Evolutionary conservation across 2,329 filamentous ascomycete species (phyloP).

Genomic region (Epichloe brachyelytri): DNA sequence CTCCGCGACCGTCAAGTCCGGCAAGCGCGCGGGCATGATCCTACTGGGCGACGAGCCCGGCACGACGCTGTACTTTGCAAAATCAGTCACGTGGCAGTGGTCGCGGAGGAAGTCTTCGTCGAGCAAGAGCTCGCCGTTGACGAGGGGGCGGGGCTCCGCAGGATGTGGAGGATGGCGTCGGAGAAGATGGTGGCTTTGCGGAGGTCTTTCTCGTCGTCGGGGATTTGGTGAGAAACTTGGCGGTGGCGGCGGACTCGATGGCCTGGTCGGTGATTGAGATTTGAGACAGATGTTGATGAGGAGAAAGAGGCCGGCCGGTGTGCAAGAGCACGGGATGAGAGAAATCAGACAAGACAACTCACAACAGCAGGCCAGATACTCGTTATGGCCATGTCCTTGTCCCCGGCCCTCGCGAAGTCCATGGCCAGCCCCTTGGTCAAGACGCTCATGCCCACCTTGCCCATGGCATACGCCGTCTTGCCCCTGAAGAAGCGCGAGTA

Average conservation of each 20-base stretch:
- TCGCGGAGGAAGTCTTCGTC: slow-evolving; percentile 71
- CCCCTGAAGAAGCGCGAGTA: slow-evolving; percentile 76
- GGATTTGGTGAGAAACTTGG: slow-evolving; percentile 31
- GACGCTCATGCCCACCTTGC: slow-evolving; percentile 72
- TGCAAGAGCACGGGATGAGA: neutral
- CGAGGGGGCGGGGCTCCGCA: slow-evolving; percentile 42
- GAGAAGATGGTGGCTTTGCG: slow-evolving; percentile 63
- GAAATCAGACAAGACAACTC: slow-evolving; percentile 16
- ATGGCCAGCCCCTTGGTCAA: slow-evolving; percentile 70
- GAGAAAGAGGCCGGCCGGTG: no score
- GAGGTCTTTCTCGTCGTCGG: slow-evolving; percentile 41
- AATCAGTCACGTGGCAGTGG: slow-evolving; percentile 53
- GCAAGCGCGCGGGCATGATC: slow-evolving; percentile 64
- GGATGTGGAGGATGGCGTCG: slow-evolving; percentile 63
- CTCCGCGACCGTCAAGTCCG: slow-evolving; percentile 59
- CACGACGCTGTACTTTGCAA: slow-evolving; percentile 59
- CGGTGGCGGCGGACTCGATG: slow-evolving; percentile 65
- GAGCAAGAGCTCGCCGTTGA: slow-evolving; percentile 61
- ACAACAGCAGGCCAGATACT: slow-evolving; percentile 73
- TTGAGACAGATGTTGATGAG: no score
- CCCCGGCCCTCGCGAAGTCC: slow-evolving; percentile 52
- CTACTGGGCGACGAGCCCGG: slow-evolving; percentile 49
- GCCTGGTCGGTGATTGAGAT: slow-evolving; percentile 19
- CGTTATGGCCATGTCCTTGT: slow-evolving; percentile 59
- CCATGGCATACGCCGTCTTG: slow-evolving; percentile 72